phyloP scores from a whole-genome alignment of 257 asterid species.

The Henckelia pumila region DNA sequence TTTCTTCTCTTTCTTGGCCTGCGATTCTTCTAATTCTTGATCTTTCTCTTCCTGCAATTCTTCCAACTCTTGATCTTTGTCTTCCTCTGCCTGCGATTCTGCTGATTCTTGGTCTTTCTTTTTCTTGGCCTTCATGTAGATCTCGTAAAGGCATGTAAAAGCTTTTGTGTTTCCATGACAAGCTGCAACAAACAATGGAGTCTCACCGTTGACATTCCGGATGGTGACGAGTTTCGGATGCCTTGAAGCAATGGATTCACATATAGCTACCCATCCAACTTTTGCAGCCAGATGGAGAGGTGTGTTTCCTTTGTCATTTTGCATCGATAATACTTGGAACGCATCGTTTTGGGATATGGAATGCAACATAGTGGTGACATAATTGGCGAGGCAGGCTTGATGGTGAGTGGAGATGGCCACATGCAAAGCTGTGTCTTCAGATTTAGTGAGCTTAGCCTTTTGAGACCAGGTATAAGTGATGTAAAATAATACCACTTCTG shows the following conservation, averaged over 20 bases:
- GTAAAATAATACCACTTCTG: constrained; percentile 20
- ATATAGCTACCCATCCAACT: constrained; percentile 31
- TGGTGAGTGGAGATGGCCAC: constrained; percentile 35
- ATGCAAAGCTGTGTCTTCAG: constrained; percentile 43
- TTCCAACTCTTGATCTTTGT: too few relatives aligned
- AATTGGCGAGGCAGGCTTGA: not conserved
- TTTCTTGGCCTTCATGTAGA: not conserved
- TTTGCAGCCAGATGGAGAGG: constrained; percentile 58
- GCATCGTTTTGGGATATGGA: not conserved
- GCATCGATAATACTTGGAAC: not conserved
- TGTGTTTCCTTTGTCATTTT: constrained; percentile 36
- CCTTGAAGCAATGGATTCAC: constrained; percentile 18
- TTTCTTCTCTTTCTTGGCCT: too few relatives aligned
- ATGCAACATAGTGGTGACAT: constrained; percentile 2
- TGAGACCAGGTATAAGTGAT: not conserved
- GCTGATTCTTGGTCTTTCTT: too few relatives aligned
- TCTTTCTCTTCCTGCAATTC: too few relatives aligned
- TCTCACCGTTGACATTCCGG: constrained; percentile 39
- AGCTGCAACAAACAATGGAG: constrained; percentile 49
- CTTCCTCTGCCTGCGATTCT: too few relatives aligned
- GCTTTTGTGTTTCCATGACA: constrained; percentile 30
- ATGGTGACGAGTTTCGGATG: constrained; percentile 13
- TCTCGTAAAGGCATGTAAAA: constrained; percentile 27
- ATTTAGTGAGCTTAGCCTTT: constrained; percentile 29
- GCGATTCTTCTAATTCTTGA: too few relatives aligned